These are phyloP conservation scores for Insectozyma bohioensis DNA, from an alignment of 1,139 yeast species.

Conservation along the genomic window DNA sequence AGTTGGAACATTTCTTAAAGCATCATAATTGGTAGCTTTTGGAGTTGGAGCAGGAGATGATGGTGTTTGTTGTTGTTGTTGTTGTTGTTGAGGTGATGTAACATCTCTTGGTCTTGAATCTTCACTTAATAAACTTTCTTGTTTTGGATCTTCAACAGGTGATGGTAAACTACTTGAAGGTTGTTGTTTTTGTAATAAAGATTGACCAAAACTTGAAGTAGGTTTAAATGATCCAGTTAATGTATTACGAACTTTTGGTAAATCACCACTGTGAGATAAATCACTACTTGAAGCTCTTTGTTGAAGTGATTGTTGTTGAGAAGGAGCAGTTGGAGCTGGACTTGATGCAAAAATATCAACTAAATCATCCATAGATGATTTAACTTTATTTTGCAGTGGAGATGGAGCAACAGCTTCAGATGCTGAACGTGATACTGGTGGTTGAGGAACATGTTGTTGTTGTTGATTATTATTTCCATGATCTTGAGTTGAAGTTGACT, in stretches of 20 bases:
- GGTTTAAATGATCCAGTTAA: slow-evolving; percentile 50
- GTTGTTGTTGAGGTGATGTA: slow-evolving; percentile 11
- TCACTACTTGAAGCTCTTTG: slow-evolving; percentile 37
- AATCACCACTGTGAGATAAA: slow-evolving; percentile 31
- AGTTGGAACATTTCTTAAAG: slow-evolving; percentile 49
- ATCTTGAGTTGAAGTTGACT: slow-evolving; percentile 19
- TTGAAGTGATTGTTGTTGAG: slow-evolving; percentile 8
- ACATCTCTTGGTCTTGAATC: slow-evolving; percentile 16
- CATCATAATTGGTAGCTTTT: slow-evolving; percentile 43
- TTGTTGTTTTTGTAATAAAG: slow-evolving; percentile 37
- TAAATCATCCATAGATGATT: slow-evolving; percentile 65
- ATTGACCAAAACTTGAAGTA: slow-evolving; percentile 69
- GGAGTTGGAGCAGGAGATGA: slow-evolving; percentile 10
- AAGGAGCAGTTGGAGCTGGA: slow-evolving; percentile 9
- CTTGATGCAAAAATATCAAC: slow-evolving; percentile 49
- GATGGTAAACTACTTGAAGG: slow-evolving; percentile 10
- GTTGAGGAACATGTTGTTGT: not conserved
- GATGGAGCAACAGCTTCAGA: slow-evolving; percentile 19
- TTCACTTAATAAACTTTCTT: slow-evolving; percentile 30
- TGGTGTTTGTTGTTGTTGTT: slow-evolving; percentile 7
- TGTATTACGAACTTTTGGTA: slow-evolving; percentile 40
- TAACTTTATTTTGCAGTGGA: slow-evolving; percentile 24
- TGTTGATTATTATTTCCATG: slow-evolving; percentile 3
- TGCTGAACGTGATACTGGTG: slow-evolving; percentile 1
- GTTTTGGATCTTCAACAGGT: slow-evolving; percentile 21